Base-by-base conservation (phyloP, 768 basidiomycete genomes). In the Omphalotus guepiniiformis region DNA sequence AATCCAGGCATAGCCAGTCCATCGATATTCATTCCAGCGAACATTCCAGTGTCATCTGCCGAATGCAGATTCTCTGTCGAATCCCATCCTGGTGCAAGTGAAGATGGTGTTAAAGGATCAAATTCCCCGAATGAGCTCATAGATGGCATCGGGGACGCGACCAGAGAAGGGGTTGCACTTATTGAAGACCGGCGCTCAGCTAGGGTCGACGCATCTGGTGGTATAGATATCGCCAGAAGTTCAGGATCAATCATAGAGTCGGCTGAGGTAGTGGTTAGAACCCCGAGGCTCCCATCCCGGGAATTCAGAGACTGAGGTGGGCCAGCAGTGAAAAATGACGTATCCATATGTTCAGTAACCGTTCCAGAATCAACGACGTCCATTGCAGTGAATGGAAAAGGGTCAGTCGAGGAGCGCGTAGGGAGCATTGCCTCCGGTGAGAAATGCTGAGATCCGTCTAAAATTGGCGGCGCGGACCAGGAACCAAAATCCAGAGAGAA, bases 161-260 rank as follows among this genome's bases (percentile, higher is more conserved):
- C 16, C 13, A 65, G 56, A 4, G 53, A 54, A 6, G 64, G 59
- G 32, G 28, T 53, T 9, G 51, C 52, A n/a, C 34, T 42, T 36
- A n/a, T n/a, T n/a, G n/a, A 49, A 38, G 34, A 16, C 21, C 4
- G 11, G 21, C 21, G n/a, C 11, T 26, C 18, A 27, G 12, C 47
- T 40, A 41, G 27, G 42, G 42, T 18, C 16, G 39, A 37, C 19
- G 47, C 36, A 15, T 22, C 22, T 19, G 42, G 32, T 15, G 49
- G 36, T 6, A 46, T 25, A 3, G 64, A 60, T 18, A 70, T 40
- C 23, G 55, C 65, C 6, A 69, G 46, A n/a, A 69, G 44, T 15
- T 46, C 27, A 3, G 67, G 67, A 53, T 69, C 68, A 9, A 66
- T 66, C 16, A 53, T 53, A 26, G 60, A 57, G 18, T 65, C 61